Conservation (phyloP, 2,329 filamentous ascomycete species). For the Aplosporella prunicola region DNA sequence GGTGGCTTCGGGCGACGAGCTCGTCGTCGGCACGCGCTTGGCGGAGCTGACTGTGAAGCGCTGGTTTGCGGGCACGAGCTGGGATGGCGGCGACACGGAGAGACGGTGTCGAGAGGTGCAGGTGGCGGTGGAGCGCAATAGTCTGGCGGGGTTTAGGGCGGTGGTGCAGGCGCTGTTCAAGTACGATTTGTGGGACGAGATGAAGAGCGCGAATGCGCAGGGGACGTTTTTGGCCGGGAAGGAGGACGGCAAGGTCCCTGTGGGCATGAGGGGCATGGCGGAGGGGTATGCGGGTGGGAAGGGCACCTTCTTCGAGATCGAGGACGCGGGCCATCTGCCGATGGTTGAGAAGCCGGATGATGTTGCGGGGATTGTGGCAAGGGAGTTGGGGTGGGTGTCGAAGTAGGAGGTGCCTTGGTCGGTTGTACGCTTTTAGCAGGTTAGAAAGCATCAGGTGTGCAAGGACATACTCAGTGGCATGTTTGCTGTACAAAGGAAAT, state of each 20-base stretch:
- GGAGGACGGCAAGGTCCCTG: conserved; percentile 63
- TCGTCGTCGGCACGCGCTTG: conserved; percentile 53
- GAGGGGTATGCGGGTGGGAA: conserved; percentile 20
- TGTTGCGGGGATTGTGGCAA: conserved; percentile 55
- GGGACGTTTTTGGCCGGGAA: conserved; percentile 64
- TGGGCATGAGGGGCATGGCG: conserved; percentile 70
- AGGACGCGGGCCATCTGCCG: conserved; percentile 67
- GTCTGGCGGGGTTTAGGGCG: conserved; percentile 58
- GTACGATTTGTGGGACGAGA: conserved; percentile 54
- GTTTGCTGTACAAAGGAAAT: too few species aligned
- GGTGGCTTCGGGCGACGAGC: conserved; percentile 32
- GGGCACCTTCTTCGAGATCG: conserved; percentile 54
- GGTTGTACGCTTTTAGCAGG: too few species aligned
- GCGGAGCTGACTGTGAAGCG: conserved; percentile 62
- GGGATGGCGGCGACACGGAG: conserved; percentile 43
- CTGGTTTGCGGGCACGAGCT: conserved; percentile 60
- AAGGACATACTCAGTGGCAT: too few species aligned
- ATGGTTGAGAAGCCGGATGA: conserved; percentile 67
- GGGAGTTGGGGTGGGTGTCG: conserved; percentile 44
- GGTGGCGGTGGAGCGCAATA: conserved; percentile 60
- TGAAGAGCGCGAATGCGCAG: conserved; percentile 47
- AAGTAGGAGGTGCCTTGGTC: too few species aligned
- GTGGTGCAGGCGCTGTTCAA: conserved; percentile 62
- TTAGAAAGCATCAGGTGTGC: too few species aligned
- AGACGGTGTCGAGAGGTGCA: conserved; percentile 50